Percentiles rank a stretch among this genome's conserved stretches.
phyloP scores from a whole-genome alignment of 2,329 filamentous ascomycete genomes.

The Fonsecaea erecta region DNA sequence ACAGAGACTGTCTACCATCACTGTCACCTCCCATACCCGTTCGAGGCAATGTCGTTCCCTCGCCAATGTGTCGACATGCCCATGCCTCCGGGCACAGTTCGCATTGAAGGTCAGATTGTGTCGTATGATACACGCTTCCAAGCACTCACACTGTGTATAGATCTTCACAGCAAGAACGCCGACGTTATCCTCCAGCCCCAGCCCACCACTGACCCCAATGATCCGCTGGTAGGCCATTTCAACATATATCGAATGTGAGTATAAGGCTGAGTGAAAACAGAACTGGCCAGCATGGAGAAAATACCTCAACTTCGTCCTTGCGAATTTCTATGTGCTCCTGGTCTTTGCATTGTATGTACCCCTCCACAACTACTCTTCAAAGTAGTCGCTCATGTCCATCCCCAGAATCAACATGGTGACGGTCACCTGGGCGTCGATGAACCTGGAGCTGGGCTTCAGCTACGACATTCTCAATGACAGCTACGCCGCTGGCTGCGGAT shows the following conservation, averaged over 20 bases:
- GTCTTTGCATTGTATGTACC: conserved; percentile 46
- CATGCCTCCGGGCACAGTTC: conserved; percentile 4
- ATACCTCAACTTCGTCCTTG: conserved; percentile 49
- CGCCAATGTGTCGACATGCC: background rate
- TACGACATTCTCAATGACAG: conserved; percentile 51
- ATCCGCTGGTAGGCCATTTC: conserved; percentile 43
- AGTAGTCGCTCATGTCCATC: background rate
- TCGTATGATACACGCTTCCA: background rate
- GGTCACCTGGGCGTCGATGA: conserved; percentile 51
- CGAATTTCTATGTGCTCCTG: conserved; percentile 50
- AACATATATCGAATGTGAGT: conserved; percentile 48
- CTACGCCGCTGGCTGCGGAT: conserved; percentile 51
- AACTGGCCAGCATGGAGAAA: conserved; percentile 54
- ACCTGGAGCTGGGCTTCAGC: conserved; percentile 51
- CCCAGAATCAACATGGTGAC: conserved; percentile 46
- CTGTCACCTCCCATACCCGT: background rate
- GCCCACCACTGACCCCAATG: conserved; percentile 46
- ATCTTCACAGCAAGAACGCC: background rate
- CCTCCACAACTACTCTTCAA: background rate
- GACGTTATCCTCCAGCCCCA: conserved; percentile 44
- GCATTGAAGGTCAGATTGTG: background rate
- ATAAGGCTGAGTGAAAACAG: conserved; percentile 28
- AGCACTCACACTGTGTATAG: background rate
- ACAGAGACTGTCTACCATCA: background rate
- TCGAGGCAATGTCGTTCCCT: background rate